Evolutionary conservation across 1,284 basidiomycete species (phyloP).

Genomic region (Bothia castanella): DNA sequence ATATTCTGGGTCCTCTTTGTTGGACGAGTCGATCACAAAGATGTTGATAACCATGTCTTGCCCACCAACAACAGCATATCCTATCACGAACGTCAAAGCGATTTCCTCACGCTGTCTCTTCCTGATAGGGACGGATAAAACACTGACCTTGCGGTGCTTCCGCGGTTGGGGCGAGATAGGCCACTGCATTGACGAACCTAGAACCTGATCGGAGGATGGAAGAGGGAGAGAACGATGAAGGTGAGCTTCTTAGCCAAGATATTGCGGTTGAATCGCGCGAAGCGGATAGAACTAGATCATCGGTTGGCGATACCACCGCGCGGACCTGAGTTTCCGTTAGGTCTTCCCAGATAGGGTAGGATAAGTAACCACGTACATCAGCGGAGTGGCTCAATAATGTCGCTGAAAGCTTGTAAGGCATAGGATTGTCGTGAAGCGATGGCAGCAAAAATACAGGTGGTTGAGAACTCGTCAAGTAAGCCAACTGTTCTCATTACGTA

Average conservation of each 20-base stretch:
- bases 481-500: too few relatives aligned
- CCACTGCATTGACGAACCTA: constrained; percentile 79
- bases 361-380: constrained; percentile 54
- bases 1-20: constrained; percentile 68
- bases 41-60: constrained; percentile 83
- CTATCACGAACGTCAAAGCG: constrained; percentile 39
- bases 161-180: constrained; percentile 64
- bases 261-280: constrained; percentile 90
- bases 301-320: constrained; percentile 63
- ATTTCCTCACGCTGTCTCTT: constrained; percentile 2
- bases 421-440: too few relatives aligned
- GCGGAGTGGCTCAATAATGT: constrained; percentile 66
- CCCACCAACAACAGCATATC: constrained; percentile 79
- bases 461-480: too few relatives aligned
- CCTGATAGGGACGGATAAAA: constrained; percentile 7
- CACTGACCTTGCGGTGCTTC: constrained; percentile 67
- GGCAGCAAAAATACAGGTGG: too few relatives aligned
- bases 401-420: constrained; percentile 84
- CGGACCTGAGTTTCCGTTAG: constrained; percentile 57
- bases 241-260: constrained; percentile 66
- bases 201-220: constrained; percentile 64
- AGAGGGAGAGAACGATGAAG: constrained; percentile 50
- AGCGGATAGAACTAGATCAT: constrained; percentile 76
- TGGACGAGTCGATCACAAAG: constrained; percentile 55
- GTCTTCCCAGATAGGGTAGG: background rate